Conservation (phyloP, 352 stramenopile species). For the Phytophthora kernoviae region DNA sequence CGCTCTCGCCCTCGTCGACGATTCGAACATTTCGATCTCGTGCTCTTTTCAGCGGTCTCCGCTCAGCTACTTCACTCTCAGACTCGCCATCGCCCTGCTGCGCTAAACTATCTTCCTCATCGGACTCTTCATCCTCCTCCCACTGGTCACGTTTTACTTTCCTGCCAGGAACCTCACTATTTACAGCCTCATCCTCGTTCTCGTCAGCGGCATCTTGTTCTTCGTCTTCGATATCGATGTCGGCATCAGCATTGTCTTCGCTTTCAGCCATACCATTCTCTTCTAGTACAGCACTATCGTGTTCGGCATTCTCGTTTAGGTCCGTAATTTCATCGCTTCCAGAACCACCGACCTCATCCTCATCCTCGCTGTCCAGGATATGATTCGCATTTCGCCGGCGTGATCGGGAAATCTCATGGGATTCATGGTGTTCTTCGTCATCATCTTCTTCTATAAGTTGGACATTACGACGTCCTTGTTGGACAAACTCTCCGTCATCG, state of each 20-base stretch:
- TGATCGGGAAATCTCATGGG: slow-evolving; percentile 9
- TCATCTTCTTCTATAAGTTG: slow-evolving; percentile 21
- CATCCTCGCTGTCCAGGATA: slow-evolving; percentile 44
- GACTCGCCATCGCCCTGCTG: slow-evolving; percentile 1
- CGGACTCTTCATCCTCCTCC: slow-evolving; percentile 33
- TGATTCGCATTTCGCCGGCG: slow-evolving; percentile 39
- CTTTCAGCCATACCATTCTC: background rate
- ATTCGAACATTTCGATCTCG: slow-evolving; percentile 21
- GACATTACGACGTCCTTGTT: slow-evolving; percentile 17
- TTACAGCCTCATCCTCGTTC: slow-evolving; percentile 26
- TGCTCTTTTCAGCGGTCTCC: slow-evolving; percentile 24
- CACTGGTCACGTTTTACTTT: slow-evolving; percentile 31
- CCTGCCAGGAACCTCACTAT: slow-evolving; percentile 14
- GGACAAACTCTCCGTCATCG: slow-evolving; percentile 8
- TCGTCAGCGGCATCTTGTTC: slow-evolving; percentile 10
- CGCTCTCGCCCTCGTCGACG: slow-evolving; percentile 44
- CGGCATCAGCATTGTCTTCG: slow-evolving; percentile 4
- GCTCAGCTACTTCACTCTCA: background rate
- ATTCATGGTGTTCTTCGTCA: slow-evolving; percentile 12
- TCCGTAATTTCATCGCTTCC: slow-evolving; percentile 22
- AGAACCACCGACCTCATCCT: slow-evolving; percentile 15
- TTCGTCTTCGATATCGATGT: background rate
- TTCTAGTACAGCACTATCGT: slow-evolving; percentile 14
- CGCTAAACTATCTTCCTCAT: slow-evolving; percentile 24
- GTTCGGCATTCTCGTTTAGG: slow-evolving; percentile 8